Percentiles rank a stretch among this genome's conserved stretches.
These are phyloP conservation scores for Gnomoniopsis smithogilvyi DNA, from an alignment of 2,329 filamentous ascomycete genomes.

Conservation along the genomic window DNA sequence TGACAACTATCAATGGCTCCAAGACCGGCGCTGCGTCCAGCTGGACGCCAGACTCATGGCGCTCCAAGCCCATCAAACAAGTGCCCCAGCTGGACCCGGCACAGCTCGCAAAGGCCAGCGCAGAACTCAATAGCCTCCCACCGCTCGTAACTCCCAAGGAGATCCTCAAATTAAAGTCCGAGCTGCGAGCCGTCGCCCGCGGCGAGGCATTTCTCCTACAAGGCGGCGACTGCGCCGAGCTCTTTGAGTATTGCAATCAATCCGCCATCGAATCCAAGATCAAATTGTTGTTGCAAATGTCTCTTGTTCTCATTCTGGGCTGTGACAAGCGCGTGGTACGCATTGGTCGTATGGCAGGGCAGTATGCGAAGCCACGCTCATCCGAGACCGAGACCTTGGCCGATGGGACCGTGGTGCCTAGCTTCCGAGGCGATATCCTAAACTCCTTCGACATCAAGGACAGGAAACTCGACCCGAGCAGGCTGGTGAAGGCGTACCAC, in stretches of 20 bases:
- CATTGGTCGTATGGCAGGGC: slow-evolving; percentile 93
- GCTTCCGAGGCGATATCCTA: slow-evolving; percentile 92
- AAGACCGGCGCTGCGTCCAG: neutral
- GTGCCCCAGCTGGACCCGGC: slow-evolving; percentile 62
- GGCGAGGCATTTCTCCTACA: slow-evolving; percentile 93
- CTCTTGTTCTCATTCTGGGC: slow-evolving; percentile 90
- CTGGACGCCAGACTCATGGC: slow-evolving; percentile 69
- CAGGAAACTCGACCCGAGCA: slow-evolving; percentile 74
- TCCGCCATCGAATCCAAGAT: slow-evolving; percentile 92
- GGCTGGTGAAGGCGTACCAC: slow-evolving; percentile 89
- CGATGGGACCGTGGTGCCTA: slow-evolving; percentile 76
- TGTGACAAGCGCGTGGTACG: slow-evolving; percentile 78
- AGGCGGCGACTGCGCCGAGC: slow-evolving; percentile 93
- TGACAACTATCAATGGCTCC: slow-evolving; percentile 9
- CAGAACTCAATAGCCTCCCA: slow-evolving; percentile 66
- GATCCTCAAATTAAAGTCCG: slow-evolving; percentile 75
- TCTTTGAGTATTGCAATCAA: slow-evolving; percentile 94
- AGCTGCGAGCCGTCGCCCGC: slow-evolving; percentile 79
- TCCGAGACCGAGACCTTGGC: slow-evolving; percentile 75
- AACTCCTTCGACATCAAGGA: slow-evolving; percentile 82
- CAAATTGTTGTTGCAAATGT: slow-evolving; percentile 96
- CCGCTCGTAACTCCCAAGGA: slow-evolving; percentile 78
- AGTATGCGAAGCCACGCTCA: slow-evolving; percentile 94
- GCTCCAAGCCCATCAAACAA: slow-evolving; percentile 76
- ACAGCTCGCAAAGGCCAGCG: slow-evolving; percentile 56